phyloP scores from a whole-genome alignment of 1,139 yeast species.

The Yamadazyma atlantica region DNA sequence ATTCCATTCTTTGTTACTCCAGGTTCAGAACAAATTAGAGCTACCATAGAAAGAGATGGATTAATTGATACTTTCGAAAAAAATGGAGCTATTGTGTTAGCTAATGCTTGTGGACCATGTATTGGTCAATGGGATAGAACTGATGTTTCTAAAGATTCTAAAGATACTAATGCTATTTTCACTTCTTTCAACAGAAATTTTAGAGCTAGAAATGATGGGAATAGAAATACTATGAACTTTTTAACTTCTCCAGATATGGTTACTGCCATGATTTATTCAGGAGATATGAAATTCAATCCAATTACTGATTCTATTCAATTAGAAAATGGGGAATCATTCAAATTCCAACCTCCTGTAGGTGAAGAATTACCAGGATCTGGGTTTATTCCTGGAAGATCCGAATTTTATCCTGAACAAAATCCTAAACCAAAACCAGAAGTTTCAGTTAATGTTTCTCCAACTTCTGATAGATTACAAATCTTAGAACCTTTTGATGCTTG shows the following conservation, averaged over 20 bases:
- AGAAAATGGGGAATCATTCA: conserved; percentile 67
- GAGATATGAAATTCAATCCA: conserved; percentile 88
- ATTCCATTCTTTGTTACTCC: conserved; percentile 94
- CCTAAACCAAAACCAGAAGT: conserved; percentile 76
- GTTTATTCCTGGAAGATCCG: conserved; percentile 76
- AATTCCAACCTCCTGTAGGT: conserved; percentile 75
- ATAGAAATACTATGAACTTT: conserved; percentile 94
- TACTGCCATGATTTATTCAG: conserved; percentile 94
- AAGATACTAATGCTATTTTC: conserved; percentile 78
- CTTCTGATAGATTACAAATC: conserved; percentile 70
- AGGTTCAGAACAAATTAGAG: conserved; percentile 98
- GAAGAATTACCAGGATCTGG: conserved; percentile 82
- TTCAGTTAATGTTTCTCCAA: conserved; percentile 70
- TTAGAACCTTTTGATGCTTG: conserved; percentile 87
- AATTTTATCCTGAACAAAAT: conserved; percentile 80
- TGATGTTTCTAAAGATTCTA: conserved; percentile 61
- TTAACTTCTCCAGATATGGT: conserved; percentile 96
- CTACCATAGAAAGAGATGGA: conserved; percentile 95
- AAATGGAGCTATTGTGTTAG: conserved; percentile 87
- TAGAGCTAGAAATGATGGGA: conserved; percentile 96
- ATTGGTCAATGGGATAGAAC: conserved; percentile 98
- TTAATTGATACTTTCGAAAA: conserved; percentile 73
- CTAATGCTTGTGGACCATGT: conserved; percentile 99
- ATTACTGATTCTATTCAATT: conserved; percentile 69
- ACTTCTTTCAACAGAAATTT: conserved; percentile 96